Conservation (phyloP, 2,329 filamentous ascomycete genomes). For the Fulvia fulva region DNA sequence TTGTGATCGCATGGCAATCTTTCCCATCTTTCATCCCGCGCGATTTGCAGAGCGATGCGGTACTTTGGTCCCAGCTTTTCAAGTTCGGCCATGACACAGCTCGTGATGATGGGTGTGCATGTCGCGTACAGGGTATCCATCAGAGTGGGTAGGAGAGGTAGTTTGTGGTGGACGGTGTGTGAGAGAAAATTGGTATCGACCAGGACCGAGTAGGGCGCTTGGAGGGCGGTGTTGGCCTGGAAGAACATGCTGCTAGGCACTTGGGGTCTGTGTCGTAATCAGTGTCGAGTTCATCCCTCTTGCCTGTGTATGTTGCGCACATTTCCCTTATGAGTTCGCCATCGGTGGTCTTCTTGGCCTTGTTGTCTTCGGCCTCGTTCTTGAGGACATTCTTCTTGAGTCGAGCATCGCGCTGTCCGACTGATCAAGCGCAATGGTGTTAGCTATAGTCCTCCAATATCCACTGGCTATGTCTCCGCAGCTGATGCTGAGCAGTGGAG, state of each 20-base stretch:
- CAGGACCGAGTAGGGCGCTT: conserved; percentile 76
- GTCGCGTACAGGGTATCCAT: conserved; percentile 95
- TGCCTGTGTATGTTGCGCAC: conserved; percentile 37
- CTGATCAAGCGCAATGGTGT: too few relatives aligned
- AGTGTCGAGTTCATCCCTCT: background rate
- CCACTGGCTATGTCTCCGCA: too few relatives aligned
- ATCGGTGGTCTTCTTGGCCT: conserved; percentile 48
- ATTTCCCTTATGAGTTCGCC: conserved; percentile 70
- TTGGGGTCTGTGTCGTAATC: conserved; percentile 29
- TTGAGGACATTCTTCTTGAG: conserved; percentile 77
- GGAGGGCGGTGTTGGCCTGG: conserved; percentile 78
- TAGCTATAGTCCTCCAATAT: too few relatives aligned
- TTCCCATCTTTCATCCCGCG: conserved; percentile 84
- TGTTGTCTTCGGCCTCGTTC: conserved; percentile 56
- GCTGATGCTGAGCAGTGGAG: too few relatives aligned
- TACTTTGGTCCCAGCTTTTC: conserved; percentile 90
- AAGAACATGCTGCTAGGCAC: conserved; percentile 67
- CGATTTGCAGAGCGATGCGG: conserved; percentile 77
- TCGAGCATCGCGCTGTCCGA: conserved; percentile 74
- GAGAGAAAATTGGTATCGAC: conserved; percentile 89
- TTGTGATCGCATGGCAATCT: conserved; percentile 85
- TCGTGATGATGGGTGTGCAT: conserved; percentile 81
- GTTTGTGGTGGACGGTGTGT: conserved; percentile 85
- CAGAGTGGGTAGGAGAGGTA: conserved; percentile 80
- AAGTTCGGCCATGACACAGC: conserved; percentile 76